Percentiles rank a stretch among this genome's conserved stretches.
Evolutionary conservation across 768 basidiomycete species (phyloP).

Genomic region (Collybia mongolica): DNA sequence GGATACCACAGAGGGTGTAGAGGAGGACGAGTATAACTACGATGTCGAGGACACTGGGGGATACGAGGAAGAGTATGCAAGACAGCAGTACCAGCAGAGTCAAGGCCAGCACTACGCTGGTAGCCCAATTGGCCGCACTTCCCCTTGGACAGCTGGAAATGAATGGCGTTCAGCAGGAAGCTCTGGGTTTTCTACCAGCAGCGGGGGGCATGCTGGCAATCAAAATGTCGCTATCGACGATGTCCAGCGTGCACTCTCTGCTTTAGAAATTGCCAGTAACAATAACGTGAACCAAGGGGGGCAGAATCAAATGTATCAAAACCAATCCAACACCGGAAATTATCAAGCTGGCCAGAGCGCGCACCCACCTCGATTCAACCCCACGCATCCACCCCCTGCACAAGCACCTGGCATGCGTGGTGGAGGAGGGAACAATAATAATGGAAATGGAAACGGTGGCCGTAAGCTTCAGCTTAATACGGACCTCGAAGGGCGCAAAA

Average conservation of each 20-base stretch:
- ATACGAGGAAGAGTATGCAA: slow-evolving; percentile 61
- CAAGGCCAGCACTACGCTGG: slow-evolving; percentile 41
- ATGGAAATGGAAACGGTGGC: slow-evolving; percentile 28
- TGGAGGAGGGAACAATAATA: slow-evolving; percentile 34
- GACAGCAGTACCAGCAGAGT: slow-evolving; percentile 34
- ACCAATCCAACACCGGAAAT: slow-evolving; percentile 12
- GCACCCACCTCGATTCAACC: slow-evolving; percentile 73
- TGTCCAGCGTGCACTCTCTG: slow-evolving; percentile 69
- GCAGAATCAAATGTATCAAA: slow-evolving; percentile 26
- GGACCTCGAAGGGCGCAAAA: slow-evolving; percentile 68
- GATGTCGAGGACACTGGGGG: slow-evolving; percentile 45
- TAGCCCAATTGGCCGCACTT: slow-evolving; percentile 59
- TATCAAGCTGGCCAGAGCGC: slow-evolving; percentile 49
- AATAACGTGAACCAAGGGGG: slow-evolving; percentile 14
- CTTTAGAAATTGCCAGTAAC: slow-evolving; percentile 58
- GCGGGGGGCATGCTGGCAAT: slow-evolving; percentile 12
- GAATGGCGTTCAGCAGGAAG: slow-evolving; percentile 55
- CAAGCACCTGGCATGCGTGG: slow-evolving; percentile 37
- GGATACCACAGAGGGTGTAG: slow-evolving; percentile 35
- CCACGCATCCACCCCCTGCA: slow-evolving; percentile 43
- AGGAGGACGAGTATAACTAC: slow-evolving; percentile 56
- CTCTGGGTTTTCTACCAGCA: slow-evolving; percentile 9
- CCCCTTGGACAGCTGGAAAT: slow-evolving; percentile 62
- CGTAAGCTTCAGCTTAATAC: slow-evolving; percentile 55
- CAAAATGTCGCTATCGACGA: slow-evolving; percentile 60